phyloP scores from a whole-genome alignment of 164 flowering plant species.

The Chimonanthus salicifolius region DNA sequence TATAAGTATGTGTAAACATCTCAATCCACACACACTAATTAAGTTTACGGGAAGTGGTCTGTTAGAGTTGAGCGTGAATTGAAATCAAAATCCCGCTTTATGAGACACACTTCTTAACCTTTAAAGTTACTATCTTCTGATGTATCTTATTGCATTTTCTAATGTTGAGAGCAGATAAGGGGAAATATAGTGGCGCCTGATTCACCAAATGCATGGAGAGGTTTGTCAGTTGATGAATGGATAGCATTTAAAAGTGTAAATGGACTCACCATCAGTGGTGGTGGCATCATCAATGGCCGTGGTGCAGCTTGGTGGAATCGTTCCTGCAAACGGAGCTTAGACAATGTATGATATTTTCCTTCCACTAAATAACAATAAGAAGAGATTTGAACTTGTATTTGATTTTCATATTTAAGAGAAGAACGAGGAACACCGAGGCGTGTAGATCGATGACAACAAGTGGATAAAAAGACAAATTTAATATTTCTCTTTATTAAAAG shows the following conservation, averaged over 20 bases:
- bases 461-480: too few species aligned
- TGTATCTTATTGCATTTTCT: too few species aligned
- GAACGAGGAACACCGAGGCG: background rate
- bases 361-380: background rate
- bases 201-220: background rate
- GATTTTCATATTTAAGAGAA: background rate
- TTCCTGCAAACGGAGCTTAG: background rate
- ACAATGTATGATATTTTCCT: background rate
- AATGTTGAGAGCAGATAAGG: background rate
- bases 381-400: too few species aligned
- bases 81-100: too few species aligned
- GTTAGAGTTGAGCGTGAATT: too few species aligned
- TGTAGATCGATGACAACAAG: background rate
- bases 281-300: background rate
- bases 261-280: background rate
- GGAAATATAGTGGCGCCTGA: slow-evolving; percentile 2
- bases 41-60: too few species aligned
- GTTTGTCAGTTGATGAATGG: background rate
- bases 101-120: too few species aligned
- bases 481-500: too few species aligned
- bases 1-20: too few species aligned
- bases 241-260: background rate
- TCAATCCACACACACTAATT: too few species aligned
- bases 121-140: too few species aligned
- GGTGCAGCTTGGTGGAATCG: background rate